Base-by-base conservation (phyloP, 2,329 filamentous ascomycete species). In the Fusarium fujikuroi region DNA sequence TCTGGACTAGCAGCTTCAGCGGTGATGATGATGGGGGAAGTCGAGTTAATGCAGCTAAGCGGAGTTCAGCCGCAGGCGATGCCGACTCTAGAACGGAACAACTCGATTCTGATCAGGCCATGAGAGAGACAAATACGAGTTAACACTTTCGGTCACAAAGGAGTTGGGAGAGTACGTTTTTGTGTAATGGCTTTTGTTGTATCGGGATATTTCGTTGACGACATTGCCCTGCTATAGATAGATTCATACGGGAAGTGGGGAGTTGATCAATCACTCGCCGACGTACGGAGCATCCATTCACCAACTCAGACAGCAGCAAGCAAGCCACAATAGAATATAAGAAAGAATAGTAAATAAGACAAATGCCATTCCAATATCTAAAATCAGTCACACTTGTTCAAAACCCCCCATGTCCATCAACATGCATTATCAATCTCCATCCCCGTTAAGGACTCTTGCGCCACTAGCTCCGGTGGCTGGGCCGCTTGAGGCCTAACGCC, bases 391-490 rank as follows among this genome's bases (percentile, higher is more conserved):
- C 32, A 12, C 32, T 32, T 32, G 32, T 32, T 32, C 12, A 32
- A 32, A 12, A 28, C 30, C 32, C 32, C 32, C 57, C 32, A 52
- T 32, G 37, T 39, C 4, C 7, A 52, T 28, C 25, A 12, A 37
- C 11, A 11, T 56, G 43, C 57, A 23, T 69, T 69, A 69, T 69
- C 50, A 63, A 69, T 63, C 49, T 63, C 23, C 42, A 37, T 56
- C 39, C 23, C 34, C 53, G 39, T 44, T 39, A 62, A 16, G 28
- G 23, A 25, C 46, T 42, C 36, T n/a, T 57, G 30, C 50, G 44
- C 64, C 37, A 69, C 66, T 69, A 69, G 52, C 66, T 44, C 3
- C 43, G 39, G 65, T 69, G 64, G 58, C 59, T 64, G 58, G 66
- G 34, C 39, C 32, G 36, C 58, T 69, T 69, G 34, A 64, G 58